These are phyloP conservation scores for Claviceps maximensis DNA, from an alignment of 2,329 filamentous ascomycete species.

Conservation along the genomic window DNA sequence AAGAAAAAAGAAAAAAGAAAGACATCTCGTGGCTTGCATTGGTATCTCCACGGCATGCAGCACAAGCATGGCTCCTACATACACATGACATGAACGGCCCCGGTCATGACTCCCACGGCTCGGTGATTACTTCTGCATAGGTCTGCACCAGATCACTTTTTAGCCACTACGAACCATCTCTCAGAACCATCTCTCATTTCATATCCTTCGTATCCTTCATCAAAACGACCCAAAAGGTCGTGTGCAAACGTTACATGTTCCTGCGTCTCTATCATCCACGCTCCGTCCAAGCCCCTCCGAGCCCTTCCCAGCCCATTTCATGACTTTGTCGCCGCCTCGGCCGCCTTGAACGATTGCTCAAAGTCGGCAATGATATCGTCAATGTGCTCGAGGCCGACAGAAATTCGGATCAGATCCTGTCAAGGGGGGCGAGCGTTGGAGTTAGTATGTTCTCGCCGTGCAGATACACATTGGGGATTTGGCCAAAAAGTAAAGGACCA, in stretches of 20 bases:
- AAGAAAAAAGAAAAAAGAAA: no score
- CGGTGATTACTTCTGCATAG: no score
- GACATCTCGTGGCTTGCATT: no score
- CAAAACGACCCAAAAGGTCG: not conserved
- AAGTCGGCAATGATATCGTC: conserved; percentile 96
- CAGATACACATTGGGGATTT: not conserved
- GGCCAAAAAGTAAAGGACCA: not conserved
- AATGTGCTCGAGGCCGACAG: conserved; percentile 90
- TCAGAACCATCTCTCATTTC: no score
- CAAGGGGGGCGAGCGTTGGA: not conserved
- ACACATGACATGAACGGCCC: no score
- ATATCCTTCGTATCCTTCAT: no score
- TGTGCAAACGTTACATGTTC: not conserved
- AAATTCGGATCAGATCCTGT: conserved; percentile 83
- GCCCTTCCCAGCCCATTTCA: not conserved
- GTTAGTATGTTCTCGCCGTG: not conserved
- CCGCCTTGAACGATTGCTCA: conserved; percentile 69
- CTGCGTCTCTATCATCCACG: not conserved
- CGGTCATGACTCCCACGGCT: no score
- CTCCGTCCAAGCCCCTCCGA: no score
- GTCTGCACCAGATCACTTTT: no score
- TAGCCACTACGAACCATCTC: no score
- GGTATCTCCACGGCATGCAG: no score
- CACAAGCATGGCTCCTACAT: no score
- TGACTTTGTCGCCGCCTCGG: conserved; percentile 26